Conservation (phyloP, 257 asterid genomes). For the Marsdenia floribunda region DNA sequence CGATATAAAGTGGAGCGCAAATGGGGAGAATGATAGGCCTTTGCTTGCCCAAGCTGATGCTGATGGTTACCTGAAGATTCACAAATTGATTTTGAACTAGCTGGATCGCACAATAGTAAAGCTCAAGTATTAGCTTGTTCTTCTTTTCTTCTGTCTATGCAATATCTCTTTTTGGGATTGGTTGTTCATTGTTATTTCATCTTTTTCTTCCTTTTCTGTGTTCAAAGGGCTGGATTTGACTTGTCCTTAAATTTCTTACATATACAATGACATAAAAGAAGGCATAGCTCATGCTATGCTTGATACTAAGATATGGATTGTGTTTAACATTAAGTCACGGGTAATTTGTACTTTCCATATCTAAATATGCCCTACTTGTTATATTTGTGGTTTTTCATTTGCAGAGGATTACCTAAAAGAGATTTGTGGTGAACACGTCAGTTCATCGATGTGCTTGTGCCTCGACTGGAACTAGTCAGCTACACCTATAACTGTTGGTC, state of each 20-base stretch:
- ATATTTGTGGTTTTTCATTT: not conserved
- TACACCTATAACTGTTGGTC: conserved; percentile 73
- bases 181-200: not conserved
- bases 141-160: not conserved
- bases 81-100: conserved; percentile 37
- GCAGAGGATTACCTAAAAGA: conserved; percentile 52
- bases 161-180: not conserved
- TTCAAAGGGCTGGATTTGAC: too few relatives aligned
- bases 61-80: conserved; percentile 65
- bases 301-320: too few relatives aligned
- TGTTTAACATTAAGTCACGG: too few relatives aligned
- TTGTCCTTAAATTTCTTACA: too few relatives aligned
- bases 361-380: too few relatives aligned
- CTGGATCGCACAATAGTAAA: conserved; percentile 36
- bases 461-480: conserved; percentile 75
- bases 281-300: too few relatives aligned
- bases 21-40: conserved; percentile 31
- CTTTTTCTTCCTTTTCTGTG: not conserved
- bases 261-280: too few relatives aligned
- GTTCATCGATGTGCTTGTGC: conserved; percentile 91
- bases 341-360: too few relatives aligned
- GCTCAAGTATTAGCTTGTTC: not conserved
- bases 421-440: conserved; percentile 41
- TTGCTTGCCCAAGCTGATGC: conserved; percentile 98
- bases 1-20: conserved; percentile 83